These are phyloP conservation scores for Corylus americana DNA, from an alignment of 306 rosid species.

Conservation along the genomic window DNA sequence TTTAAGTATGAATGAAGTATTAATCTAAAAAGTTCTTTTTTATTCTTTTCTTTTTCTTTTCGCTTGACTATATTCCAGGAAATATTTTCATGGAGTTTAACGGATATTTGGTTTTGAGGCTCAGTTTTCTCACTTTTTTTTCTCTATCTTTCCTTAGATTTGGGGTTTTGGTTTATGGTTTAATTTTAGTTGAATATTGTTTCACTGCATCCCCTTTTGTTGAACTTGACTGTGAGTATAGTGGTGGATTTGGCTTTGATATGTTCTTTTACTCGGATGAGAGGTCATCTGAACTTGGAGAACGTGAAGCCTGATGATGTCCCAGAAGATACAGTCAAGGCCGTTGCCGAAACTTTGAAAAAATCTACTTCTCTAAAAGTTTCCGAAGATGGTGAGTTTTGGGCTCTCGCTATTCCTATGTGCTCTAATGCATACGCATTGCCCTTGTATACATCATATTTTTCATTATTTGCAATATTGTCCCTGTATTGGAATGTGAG, in stretches of 20 bases:
- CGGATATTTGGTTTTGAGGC: neutral
- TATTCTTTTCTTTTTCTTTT: too few species aligned
- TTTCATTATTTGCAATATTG: neutral
- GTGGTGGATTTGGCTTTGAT: constrained; percentile 79
- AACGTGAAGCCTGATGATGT: constrained; percentile 55
- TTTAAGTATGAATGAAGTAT: neutral
- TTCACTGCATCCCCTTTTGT: neutral
- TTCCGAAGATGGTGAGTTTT: constrained; percentile 78
- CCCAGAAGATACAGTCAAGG: constrained; percentile 48
- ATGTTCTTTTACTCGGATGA: constrained; percentile 83
- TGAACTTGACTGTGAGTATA: constrained; percentile 51
- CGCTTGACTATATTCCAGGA: neutral
- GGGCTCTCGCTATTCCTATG: neutral
- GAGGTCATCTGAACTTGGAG: constrained; percentile 65
- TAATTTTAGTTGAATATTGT: neutral
- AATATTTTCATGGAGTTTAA: neutral
- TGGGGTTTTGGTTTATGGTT: neutral
- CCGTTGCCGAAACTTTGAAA: constrained; percentile 72
- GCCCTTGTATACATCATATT: neutral
- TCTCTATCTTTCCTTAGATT: neutral
- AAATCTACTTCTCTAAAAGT: constrained; percentile 56
- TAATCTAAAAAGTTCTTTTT: neutral
- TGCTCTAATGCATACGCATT: neutral
- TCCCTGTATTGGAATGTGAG: neutral
- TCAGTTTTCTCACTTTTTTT: neutral